A percentile compares a stretch with the other conserved stretches of the same genome.
Evolutionary conservation across 73 alveolate genomes (phyloP).

Genomic region (Blepharisma stoltei): DNA sequence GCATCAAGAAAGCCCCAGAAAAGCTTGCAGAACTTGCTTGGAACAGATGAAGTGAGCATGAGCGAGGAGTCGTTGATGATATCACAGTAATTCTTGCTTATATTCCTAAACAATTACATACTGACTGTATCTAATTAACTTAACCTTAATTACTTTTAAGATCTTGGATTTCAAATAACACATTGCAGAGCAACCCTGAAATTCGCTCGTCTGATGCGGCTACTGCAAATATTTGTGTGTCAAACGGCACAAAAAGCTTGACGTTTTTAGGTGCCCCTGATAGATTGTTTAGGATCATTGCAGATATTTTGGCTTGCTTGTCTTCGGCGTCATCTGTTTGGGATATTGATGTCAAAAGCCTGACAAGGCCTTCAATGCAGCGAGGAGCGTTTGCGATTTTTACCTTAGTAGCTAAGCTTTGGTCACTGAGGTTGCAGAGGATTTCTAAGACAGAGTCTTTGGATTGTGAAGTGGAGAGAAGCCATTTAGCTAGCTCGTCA

Average conservation of each 20-base stretch:
- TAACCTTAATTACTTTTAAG: background rate
- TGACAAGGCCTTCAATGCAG: constrained; percentile 79
- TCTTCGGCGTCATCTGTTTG: constrained; percentile 72
- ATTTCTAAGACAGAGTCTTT: constrained; percentile 90
- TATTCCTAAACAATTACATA: background rate
- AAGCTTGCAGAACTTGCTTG: constrained; percentile 29
- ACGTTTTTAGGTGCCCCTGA: constrained; percentile 73
- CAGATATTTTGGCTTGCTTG: constrained; percentile 84
- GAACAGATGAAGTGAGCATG: constrained; percentile 17
- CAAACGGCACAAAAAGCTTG: constrained; percentile 84
- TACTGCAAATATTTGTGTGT: constrained; percentile 76
- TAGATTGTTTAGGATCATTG: constrained; percentile 77
- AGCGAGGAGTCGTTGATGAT: constrained; percentile 28
- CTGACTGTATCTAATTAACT: too few relatives aligned
- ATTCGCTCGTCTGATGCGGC: constrained; percentile 83
- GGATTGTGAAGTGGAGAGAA: constrained; percentile 41
- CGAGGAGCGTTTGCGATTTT: constrained; percentile 76
- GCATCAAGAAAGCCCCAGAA: constrained; percentile 19
- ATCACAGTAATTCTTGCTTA: constrained; percentile 27
- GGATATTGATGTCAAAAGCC: constrained; percentile 68
- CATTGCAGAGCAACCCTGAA: constrained; percentile 54
- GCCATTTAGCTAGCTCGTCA: constrained; percentile 6
- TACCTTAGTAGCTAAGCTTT: constrained; percentile 72
- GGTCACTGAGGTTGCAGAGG: constrained; percentile 80
- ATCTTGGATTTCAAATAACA: constrained; percentile 54